phyloP scores from a whole-genome alignment of 2,329 filamentous ascomycete species.

The Pyrenochaeta sp. region DNA sequence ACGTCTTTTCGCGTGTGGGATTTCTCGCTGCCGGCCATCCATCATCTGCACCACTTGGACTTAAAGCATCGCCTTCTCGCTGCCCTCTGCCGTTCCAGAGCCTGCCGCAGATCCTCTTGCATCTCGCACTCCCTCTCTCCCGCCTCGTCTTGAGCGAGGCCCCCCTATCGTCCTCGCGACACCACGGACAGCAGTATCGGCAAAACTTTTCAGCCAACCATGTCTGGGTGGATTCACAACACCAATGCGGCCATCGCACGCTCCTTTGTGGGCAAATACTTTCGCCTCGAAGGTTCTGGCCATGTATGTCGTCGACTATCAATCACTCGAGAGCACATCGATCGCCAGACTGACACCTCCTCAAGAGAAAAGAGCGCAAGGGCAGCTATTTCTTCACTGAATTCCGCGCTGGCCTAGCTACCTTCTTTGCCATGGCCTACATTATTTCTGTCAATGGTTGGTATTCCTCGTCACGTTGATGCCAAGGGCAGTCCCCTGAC shows the following conservation, averaged over 20 bases:
- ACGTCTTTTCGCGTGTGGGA: constrained; percentile 2
- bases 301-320: constrained; percentile 70
- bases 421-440: constrained; percentile 59
- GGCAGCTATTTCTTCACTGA: constrained; percentile 83
- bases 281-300: constrained; percentile 81
- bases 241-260: constrained; percentile 43
- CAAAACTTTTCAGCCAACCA: constrained; percentile 26
- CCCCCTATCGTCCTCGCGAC: constrained; percentile 6
- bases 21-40: neutral
- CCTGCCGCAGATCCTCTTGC: neutral
- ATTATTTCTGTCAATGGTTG: constrained; percentile 71
- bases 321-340: neutral
- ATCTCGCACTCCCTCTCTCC: neutral
- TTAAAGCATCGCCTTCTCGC: neutral
- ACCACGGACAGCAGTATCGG: constrained; percentile 5
- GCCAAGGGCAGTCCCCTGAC: too few species aligned
- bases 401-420: constrained; percentile 80
- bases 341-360: constrained; percentile 44
- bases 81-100: neutral
- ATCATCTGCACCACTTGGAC: neutral
- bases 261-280: constrained; percentile 55
- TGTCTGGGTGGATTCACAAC: constrained; percentile 44
- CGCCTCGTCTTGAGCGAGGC: constrained; percentile 3
- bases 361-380: constrained; percentile 75
- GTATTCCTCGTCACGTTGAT: constrained; percentile 47